phyloP scores from a whole-genome alignment of 192 early-diverging fungal genomes.

The Coemansia sp. region DNA sequence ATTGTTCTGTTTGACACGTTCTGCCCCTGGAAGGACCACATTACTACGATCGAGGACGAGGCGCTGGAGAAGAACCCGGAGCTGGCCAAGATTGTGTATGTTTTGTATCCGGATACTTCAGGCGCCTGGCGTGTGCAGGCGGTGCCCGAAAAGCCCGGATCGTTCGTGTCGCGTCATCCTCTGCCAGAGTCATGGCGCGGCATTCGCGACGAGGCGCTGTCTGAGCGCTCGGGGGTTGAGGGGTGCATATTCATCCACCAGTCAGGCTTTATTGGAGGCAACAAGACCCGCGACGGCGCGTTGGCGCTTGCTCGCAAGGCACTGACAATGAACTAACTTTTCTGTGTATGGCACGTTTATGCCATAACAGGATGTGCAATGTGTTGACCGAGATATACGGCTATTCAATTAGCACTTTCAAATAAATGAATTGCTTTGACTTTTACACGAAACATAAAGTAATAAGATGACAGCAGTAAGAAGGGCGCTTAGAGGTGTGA shows the following conservation, averaged over 20 bases:
- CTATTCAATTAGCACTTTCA: too few species aligned
- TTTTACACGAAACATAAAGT: neutral
- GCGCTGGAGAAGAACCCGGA: conserved; percentile 46
- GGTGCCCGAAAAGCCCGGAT: conserved; percentile 57
- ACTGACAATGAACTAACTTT: conserved; percentile 39
- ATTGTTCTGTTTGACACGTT: conserved; percentile 80
- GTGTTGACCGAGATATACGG: neutral
- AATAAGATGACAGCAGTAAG: neutral
- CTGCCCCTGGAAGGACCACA: conserved; percentile 95
- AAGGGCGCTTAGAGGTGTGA: conserved; percentile 53
- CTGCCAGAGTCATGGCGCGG: conserved; percentile 80
- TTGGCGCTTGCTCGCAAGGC: conserved; percentile 58
- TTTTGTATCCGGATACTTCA: conserved; percentile 73
- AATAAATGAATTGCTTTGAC: too few species aligned
- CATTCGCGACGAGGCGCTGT: conserved; percentile 80
- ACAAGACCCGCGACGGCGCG: conserved; percentile 76
- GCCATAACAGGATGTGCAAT: neutral
- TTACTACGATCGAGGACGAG: conserved; percentile 69
- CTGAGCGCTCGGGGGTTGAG: conserved; percentile 69
- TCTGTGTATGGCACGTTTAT: neutral
- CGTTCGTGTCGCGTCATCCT: conserved; percentile 72
- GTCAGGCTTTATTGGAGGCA: conserved; percentile 81
- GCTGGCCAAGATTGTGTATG: conserved; percentile 64
- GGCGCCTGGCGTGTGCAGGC: conserved; percentile 79
- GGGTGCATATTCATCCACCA: conserved; percentile 90